Evolutionary conservation across 2,329 filamentous ascomycete genomes (phyloP), one percentile per base, ranked within the genome.

Genomic region (Fusarium sororula): DNA sequence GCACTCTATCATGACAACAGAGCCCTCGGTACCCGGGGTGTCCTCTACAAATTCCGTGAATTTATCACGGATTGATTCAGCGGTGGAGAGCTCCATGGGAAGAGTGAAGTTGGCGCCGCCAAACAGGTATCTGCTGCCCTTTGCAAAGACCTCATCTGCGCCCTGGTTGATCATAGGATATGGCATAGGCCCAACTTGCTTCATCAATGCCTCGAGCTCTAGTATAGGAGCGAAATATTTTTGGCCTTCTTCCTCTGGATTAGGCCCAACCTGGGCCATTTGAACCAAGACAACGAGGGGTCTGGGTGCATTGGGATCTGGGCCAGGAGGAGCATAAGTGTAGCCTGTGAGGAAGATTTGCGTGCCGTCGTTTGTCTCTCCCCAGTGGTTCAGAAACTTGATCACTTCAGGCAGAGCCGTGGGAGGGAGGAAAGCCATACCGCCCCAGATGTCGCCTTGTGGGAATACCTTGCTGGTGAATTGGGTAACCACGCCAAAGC

Each of bases 51-150:
- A 77, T 7, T 37, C 59, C 12, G 56, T 35, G 45, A 78, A 76
- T 22, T 58, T 41, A 32, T 78, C 62, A 4, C 67, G 60, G 26
- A 78, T 76, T 7, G 66, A 35, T 47, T 77, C 69, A 1, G 73
- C 76, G 7, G 76, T 77, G 17, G 75, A 77, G 4, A 77, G 41
- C 50, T 73, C 56, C 28, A 87, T 75, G 0, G 85, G 85, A 8
- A 82, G 77, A 12, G 82, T 81, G 70, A 84, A 84, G 58, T 84
- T 86, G 15, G 84, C 79, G 1, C 85, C 85, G 62, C 86, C 85
- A 66, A 85, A 78, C 12, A 79, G 66, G 56, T 81, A 82, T 8
- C 83, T 80, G 50, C 80, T 80, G 6, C 84, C 81, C n/a, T 82
- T 78, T 1, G 79, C 80, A 17, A 82, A 80, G 44, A 80, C 80